A percentile compares a stretch with the other conserved stretches of the same genome.
Evolutionary conservation across 2,329 filamentous ascomycete species (phyloP).

Genomic region (Ascochyta viciae-villosae): DNA sequence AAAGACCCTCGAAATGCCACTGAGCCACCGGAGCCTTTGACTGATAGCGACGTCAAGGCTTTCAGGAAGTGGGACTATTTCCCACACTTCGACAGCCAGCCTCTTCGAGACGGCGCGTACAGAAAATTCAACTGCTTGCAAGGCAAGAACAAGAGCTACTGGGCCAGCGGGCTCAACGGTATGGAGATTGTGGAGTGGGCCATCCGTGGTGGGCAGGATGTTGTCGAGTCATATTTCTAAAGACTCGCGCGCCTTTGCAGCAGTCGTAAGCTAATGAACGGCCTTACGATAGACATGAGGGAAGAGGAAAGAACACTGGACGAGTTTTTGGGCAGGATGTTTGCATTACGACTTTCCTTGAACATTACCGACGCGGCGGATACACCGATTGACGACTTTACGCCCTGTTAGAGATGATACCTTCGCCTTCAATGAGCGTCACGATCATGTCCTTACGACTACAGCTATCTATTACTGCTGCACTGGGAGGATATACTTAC

Average conservation of each 20-base stretch:
- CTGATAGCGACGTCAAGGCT: conserved; percentile 36
- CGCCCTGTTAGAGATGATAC: conserved; percentile 31
- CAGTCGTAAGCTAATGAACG: neutral
- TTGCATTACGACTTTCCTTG: conserved; percentile 20
- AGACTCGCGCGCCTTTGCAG: neutral
- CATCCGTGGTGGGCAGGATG: conserved; percentile 43
- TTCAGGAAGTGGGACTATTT: conserved; percentile 52
- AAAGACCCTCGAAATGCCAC: conserved; percentile 47
- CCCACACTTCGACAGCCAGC: conserved; percentile 43
- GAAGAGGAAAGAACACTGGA: neutral
- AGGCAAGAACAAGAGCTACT: conserved; percentile 48
- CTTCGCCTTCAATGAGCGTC: conserved; percentile 39
- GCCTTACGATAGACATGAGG: neutral
- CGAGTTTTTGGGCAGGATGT: neutral
- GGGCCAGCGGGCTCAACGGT: conserved; percentile 45
- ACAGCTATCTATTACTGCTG: conserved; percentile 18
- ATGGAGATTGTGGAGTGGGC: conserved; percentile 51
- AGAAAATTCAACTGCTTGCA: conserved; percentile 44
- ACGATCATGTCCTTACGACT: conserved; percentile 32
- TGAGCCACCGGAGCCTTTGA: conserved; percentile 26
- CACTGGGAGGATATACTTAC: conserved; percentile 6
- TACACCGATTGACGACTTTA: conserved; percentile 23
- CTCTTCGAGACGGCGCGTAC: conserved; percentile 39
- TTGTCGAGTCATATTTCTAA: conserved; percentile 45
- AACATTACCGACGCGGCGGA: conserved; percentile 9